Conservation (phyloP, 345 rosid genomes). For the Lepidium africanum region DNA sequence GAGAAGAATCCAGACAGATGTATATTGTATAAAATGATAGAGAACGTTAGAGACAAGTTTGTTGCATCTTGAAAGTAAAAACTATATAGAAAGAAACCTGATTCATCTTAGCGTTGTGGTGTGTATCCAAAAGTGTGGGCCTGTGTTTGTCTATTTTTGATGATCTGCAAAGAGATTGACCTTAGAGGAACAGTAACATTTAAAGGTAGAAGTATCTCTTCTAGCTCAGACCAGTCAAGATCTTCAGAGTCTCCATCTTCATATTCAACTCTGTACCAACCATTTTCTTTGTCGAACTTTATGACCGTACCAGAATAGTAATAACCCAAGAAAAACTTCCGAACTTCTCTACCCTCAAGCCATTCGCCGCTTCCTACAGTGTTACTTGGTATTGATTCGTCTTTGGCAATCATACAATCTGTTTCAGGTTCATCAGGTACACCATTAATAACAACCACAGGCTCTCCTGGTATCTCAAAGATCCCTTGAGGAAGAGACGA, state of each 20-base stretch:
- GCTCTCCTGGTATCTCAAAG: conserved; percentile 64
- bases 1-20: neutral
- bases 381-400: conserved; percentile 24
- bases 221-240: conserved; percentile 68
- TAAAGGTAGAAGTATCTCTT: conserved; percentile 56
- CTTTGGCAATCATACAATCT: conserved; percentile 5
- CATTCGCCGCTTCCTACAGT: conserved; percentile 58
- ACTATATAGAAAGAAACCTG: neutral
- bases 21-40: neutral
- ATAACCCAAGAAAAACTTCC: conserved; percentile 42
- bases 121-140: neutral
- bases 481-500: conserved; percentile 25
- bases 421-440: conserved; percentile 40
- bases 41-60: neutral
- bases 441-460: conserved; percentile 71
- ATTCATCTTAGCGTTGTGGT: neutral
- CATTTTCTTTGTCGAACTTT: conserved; percentile 55
- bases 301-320: conserved; percentile 50
- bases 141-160: conserved; percentile 33
- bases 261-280: conserved; percentile 79
- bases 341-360: conserved; percentile 77
- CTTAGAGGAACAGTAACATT: conserved; percentile 63
- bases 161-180: conserved; percentile 44
- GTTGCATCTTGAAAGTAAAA: neutral
- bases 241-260: conserved; percentile 90